Evolutionary conservation across 2,329 filamentous ascomycete species (phyloP), one percentile per base, ranked within the genome.

Genomic region (Fusarium sp.): DNA sequence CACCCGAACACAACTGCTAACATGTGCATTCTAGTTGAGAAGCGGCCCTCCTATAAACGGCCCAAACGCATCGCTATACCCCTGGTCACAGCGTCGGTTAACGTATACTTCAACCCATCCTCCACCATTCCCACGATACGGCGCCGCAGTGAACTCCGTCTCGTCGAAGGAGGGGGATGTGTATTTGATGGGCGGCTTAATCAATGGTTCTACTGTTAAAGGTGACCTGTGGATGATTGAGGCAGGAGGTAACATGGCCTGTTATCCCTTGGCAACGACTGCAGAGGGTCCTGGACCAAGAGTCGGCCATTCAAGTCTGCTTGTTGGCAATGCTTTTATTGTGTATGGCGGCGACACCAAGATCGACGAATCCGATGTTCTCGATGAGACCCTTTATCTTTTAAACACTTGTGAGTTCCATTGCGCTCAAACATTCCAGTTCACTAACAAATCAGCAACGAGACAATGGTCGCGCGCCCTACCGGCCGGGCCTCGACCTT

Each of bases 321-420:
- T 99, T 18, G 96, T 99, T 57, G 97, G 97, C 62, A 99, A 99
- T 81, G 96, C 96, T 1, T 99, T 98, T 79, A 99, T 99, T 74
- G 96, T 99, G 15, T 99, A 98, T 78, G 97, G 96, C 52, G 96
- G 96, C 78, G 97, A 99, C 80, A 99, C 96, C 54, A 99, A 99
- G 81, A 92, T 97, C 78, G 94, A 98, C 58, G 96, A 98, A 77
- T 89, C 90, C 32, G 96, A 99, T 80, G 86, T 93, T 51, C 84
- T 99, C 62, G 96, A 99, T 76, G 95, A 99, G 82, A 98, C 96
- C 1, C 84, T 99, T 15, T 99, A 99, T 81, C 87, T 99, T 53
- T 86, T 99, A 54, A 99, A 99, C 82, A 99, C 96, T 52, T 98
- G 96, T 98, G 86, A 83, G 95, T 85, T 55, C 41, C 5, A 38